These are phyloP conservation scores for Aspergillus ustus DNA, from an alignment of 2,329 filamentous ascomycete species.

Conservation along the genomic window DNA sequence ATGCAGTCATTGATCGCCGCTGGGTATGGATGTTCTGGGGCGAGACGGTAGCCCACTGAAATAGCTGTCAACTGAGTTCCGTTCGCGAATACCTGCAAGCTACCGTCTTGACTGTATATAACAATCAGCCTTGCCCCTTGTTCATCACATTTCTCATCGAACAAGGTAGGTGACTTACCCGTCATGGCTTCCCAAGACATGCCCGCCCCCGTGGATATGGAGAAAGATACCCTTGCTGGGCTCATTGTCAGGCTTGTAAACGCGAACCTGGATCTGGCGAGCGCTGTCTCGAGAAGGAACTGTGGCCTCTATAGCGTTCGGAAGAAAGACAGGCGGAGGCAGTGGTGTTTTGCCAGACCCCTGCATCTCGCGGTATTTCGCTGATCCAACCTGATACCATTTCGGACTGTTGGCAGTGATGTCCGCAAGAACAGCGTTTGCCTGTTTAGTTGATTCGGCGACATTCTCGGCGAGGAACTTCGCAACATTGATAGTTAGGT, in stretches of 20 bases:
- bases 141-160: neutral
- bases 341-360: slow-evolving; percentile 58
- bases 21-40: slow-evolving; percentile 64
- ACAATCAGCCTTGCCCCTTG: neutral
- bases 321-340: slow-evolving; percentile 52
- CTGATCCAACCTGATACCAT: slow-evolving; percentile 61
- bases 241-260: slow-evolving; percentile 56
- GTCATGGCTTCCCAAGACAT: slow-evolving; percentile 37
- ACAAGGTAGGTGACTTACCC: neutral
- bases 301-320: slow-evolving; percentile 51
- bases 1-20: slow-evolving; percentile 34
- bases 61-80: slow-evolving; percentile 54
- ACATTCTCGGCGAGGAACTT: slow-evolving; percentile 32
- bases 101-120: slow-evolving; percentile 47
- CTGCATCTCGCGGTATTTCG: slow-evolving; percentile 59
- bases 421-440: neutral
- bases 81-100: slow-evolving; percentile 57
- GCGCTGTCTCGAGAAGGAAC: slow-evolving; percentile 59
- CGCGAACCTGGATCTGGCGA: slow-evolving; percentile 57
- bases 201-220: slow-evolving; percentile 61
- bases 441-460: slow-evolving; percentile 33
- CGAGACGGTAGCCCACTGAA: slow-evolving; percentile 63
- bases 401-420: slow-evolving; percentile 40
- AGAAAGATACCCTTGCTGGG: slow-evolving; percentile 52
- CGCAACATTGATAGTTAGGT: slow-evolving; percentile 9